Base-by-base conservation (phyloP, 345 rosid genomes). In the Leavenworthia alabamica region DNA sequence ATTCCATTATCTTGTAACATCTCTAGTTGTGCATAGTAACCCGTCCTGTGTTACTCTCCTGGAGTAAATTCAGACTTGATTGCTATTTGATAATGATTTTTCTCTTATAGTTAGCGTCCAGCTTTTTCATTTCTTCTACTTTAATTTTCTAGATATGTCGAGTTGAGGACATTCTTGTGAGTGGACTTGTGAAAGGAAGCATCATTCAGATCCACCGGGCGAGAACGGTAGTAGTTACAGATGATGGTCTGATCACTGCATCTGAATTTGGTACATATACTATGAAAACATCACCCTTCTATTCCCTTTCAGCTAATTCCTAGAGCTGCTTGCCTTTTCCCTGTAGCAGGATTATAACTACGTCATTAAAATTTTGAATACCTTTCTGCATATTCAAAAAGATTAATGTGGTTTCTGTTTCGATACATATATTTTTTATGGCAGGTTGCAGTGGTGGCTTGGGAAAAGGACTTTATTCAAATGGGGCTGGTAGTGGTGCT, bases 401-500 rank as follows among this genome's bases (percentile, higher is more conserved):
- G 39, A 54, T 50, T 43, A 36, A n/a, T 75, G 52, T 56, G 53
- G 65, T 55, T 27, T 65, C 14, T 29, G 40, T 72, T 53, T 26
- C 42, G 44, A n/a, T 65, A 32, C 39, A 41, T 11, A 28, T 8
- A 47, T 22, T 22, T 42, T 7, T 62, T n/a, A 40, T 74, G 62
- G 63, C 80, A 92, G 98, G 98, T 80, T 92, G 98, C 73, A 85
- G 81, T 75, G 86, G 76, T 20, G 96, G 98, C 37, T 53, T 89
- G 43, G 98, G 96, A 41, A 86, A 77, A 72, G 97, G 98, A 65
- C 81, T 81, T 59, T 89, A 82, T 78, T 79, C 82, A 33, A 70
- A 85, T 70, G 95, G 98, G 67, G 93, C 90, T 78, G 95, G 96
- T 47, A 83, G 98, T 75, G 98, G 97, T 64, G 96, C 96, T 66